Conservation (phyloP, 116 monocot genomes). For the Trichopus zeylanicus region DNA sequence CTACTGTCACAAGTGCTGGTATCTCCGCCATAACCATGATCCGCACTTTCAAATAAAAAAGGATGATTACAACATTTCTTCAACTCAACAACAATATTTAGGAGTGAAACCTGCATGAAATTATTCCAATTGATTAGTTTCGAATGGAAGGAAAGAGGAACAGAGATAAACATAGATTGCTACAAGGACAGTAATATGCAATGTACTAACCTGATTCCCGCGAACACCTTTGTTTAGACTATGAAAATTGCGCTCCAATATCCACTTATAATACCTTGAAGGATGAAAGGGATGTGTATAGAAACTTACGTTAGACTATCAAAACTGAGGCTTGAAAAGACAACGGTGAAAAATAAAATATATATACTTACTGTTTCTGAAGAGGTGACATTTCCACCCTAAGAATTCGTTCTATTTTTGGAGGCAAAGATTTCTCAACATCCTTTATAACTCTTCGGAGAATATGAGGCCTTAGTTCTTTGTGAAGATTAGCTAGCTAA, state of each 20-base stretch:
- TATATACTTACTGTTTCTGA: slow-evolving; percentile 74
- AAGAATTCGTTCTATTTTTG: slow-evolving; percentile 98
- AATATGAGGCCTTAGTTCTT: slow-evolving; percentile 93
- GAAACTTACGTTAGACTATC: background rate
- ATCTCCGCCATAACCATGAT: slow-evolving; percentile 99
- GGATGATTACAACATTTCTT: slow-evolving; percentile 99
- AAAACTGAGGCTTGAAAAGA: background rate
- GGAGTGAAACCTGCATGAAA: slow-evolving; percentile 80
- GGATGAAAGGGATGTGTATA: background rate
- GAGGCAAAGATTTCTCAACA: slow-evolving; percentile 95
- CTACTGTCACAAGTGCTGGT: slow-evolving; percentile 55
- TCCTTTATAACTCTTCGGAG: slow-evolving; percentile 95
- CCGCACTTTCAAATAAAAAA: slow-evolving; percentile 98
- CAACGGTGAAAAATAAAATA: background rate
- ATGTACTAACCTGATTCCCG: slow-evolving; percentile 73
- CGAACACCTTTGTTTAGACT: slow-evolving; percentile 97
- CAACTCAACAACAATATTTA: slow-evolving; percentile 97
- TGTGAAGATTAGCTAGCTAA: slow-evolving; percentile 94
- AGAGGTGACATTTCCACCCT: slow-evolving; percentile 99
- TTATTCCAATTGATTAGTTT: background rate
- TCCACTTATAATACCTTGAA: slow-evolving; percentile 98
- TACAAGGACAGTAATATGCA: background rate
- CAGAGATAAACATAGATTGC: background rate
- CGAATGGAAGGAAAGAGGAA: background rate
- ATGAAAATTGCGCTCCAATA: slow-evolving; percentile 94